Evolutionary conservation across 805 yeast species (phyloP).

Genomic region (Schwanniomyces occidentalis): DNA sequence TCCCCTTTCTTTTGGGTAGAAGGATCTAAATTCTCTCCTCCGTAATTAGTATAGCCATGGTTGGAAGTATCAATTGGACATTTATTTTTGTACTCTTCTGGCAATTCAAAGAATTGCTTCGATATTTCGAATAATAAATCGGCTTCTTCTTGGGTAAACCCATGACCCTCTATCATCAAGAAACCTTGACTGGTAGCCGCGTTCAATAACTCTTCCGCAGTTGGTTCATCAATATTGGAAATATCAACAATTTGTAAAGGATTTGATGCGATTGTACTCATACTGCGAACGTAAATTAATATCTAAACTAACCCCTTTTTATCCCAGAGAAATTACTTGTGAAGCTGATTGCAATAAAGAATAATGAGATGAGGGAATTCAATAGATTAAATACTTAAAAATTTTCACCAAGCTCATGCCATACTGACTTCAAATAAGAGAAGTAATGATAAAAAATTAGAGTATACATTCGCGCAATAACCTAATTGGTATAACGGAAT

Average conservation of each 20-base stretch:
- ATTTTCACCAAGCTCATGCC: no score
- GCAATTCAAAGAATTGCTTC: conserved; percentile 50
- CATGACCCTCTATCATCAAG: conserved; percentile 66
- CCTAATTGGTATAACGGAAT: no score
- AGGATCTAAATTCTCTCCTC: conserved; percentile 53
- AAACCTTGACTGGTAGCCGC: conserved; percentile 70
- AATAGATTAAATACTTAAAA: no score
- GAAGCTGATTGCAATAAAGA: no score
- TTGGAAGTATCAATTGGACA: conserved; percentile 55
- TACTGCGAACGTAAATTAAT: no score
- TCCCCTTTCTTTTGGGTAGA: conserved; percentile 45
- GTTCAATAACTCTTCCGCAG: conserved; percentile 52
- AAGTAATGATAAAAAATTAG: no score
- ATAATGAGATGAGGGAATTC: no score
- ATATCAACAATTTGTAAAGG: conserved; percentile 63
- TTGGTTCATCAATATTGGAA: conserved; percentile 36
- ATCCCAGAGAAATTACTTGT: no score
- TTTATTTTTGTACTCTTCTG: conserved; percentile 50
- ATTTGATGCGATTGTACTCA: conserved; percentile 20
- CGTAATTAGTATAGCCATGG: conserved; percentile 58
- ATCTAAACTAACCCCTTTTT: no score
- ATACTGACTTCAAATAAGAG: no score
- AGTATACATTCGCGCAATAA: no score
- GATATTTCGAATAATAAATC: conserved; percentile 51
- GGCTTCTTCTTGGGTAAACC: conserved; percentile 57